phyloP scores from a whole-genome alignment of 2,329 filamentous ascomycete species.

The Diaporthe vaccinii region DNA sequence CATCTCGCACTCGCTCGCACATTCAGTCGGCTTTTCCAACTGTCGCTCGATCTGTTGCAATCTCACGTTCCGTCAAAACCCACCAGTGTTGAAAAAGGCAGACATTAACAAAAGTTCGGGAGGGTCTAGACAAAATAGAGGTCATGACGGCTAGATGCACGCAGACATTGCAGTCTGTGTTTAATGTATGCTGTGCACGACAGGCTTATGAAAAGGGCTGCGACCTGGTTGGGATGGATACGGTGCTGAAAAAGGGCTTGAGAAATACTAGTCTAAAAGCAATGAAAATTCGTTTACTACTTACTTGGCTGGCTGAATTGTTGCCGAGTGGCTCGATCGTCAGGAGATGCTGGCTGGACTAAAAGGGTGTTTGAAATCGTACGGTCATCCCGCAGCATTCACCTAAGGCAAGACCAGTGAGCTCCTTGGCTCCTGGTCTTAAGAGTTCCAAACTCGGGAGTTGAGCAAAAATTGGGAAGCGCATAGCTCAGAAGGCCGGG shows the following conservation, averaged over 20 bases:
- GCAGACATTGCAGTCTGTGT: neutral
- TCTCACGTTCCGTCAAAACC: neutral
- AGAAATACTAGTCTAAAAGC: constrained; percentile 15
- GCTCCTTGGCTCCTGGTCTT: no score
- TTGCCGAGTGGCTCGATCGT: neutral
- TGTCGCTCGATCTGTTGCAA: neutral
- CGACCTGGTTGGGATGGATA: neutral
- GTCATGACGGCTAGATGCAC: neutral
- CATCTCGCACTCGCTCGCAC: neutral
- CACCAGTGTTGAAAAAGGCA: neutral
- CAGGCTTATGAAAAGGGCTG: neutral
- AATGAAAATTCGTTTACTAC: constrained; percentile 7
- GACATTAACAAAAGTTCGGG: constrained; percentile 27
- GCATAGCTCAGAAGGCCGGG: no score
- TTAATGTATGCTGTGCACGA: neutral
- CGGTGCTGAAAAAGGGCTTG: neutral
- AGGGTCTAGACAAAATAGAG: constrained; percentile 29
- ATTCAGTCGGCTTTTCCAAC: neutral
- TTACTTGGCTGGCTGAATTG: neutral
- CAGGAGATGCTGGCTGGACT: no score
- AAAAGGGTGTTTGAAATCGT: neutral
- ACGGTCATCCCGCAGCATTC: neutral
- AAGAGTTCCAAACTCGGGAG: no score
- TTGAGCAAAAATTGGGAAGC: no score
- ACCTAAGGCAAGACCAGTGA: neutral